Percentiles rank a stretch among this genome's conserved stretches.
Evolutionary conservation across 169 alveolate genomes (phyloP).

Genomic region (Neospora caninum): DNA sequence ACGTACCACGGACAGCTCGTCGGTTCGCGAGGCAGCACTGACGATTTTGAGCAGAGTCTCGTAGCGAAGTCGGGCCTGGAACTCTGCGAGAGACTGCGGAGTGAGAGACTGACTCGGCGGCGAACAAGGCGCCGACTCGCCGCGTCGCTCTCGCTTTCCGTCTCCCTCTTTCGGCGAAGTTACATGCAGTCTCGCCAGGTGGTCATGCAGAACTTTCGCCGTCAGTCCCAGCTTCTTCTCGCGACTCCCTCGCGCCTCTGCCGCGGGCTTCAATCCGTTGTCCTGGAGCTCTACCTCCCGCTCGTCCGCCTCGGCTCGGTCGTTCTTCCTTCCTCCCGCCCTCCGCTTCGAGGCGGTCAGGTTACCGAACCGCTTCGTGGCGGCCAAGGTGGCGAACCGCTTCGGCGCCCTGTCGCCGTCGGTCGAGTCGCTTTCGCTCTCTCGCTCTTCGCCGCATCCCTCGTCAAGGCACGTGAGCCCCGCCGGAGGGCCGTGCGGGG

Average conservation of each 20-base stretch:
- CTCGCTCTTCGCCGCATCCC: not conserved
- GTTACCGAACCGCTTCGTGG: too few relatives aligned
- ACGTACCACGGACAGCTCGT: not conserved
- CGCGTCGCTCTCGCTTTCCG: not conserved
- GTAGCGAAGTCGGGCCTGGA: not conserved
- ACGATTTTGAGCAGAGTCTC: not conserved
- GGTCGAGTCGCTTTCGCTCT: too few relatives aligned
- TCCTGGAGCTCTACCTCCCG: not conserved
- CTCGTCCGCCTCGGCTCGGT: too few relatives aligned
- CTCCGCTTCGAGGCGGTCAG: too few relatives aligned
- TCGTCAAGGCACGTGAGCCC: not conserved
- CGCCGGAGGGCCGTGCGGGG: too few relatives aligned
- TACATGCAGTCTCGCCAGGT: too few relatives aligned
- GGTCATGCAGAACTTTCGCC: too few relatives aligned
- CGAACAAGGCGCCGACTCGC: not conserved
- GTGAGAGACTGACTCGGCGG: not conserved
- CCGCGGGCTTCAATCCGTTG: not conserved
- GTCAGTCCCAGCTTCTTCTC: too few relatives aligned
- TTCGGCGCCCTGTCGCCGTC: too few relatives aligned
- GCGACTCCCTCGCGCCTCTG: too few relatives aligned
- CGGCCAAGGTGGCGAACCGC: too few relatives aligned
- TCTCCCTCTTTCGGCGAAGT: not conserved
- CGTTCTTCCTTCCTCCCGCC: too few relatives aligned
- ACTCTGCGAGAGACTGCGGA: not conserved
- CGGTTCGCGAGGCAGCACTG: not conserved